phyloP scores from a whole-genome alignment of 805 yeast genomes.

The Metschnikowia sp. region DNA sequence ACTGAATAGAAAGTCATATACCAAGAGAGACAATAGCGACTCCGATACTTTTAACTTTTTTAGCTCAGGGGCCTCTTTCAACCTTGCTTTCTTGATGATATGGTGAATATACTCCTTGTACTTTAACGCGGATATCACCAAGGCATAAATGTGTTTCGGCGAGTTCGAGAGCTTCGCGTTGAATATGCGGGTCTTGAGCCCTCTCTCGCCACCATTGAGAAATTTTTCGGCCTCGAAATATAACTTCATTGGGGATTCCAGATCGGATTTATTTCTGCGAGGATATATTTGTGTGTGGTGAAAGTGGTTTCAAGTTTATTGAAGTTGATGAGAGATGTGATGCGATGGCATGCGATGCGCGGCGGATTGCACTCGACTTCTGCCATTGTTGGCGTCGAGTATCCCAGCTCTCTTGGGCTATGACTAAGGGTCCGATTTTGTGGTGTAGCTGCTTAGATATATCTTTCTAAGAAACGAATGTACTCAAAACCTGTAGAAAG shows the following conservation, averaged over 20 bases:
- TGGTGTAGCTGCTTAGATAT: no score
- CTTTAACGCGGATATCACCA: slow-evolving; percentile 73
- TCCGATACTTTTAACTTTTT: slow-evolving; percentile 44
- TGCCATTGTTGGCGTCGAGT: no score
- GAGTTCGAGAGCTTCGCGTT: slow-evolving; percentile 39
- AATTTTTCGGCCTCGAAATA: slow-evolving; percentile 44
- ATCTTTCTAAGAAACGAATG: no score
- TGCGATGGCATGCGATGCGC: background rate
- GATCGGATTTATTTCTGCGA: background rate
- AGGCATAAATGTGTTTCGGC: slow-evolving; percentile 84
- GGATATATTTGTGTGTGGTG: background rate
- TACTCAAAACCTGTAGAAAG: no score
- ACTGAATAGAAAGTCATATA: slow-evolving; percentile 77
- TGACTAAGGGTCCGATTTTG: no score
- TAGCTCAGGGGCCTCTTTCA: slow-evolving; percentile 49
- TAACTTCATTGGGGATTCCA: slow-evolving; percentile 29
- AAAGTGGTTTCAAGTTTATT: no score
- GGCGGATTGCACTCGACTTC: no score
- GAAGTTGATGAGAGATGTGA: no score
- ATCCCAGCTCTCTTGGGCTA: no score
- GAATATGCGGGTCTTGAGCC: slow-evolving; percentile 38
- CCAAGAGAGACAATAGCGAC: slow-evolving; percentile 57
- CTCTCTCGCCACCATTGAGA: slow-evolving; percentile 24
- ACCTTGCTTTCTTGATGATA: slow-evolving; percentile 63
- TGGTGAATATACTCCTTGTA: slow-evolving; percentile 61